Conservation (phyloP, 371 early-diverging fungal genomes). For the Smittium culicis region DNA sequence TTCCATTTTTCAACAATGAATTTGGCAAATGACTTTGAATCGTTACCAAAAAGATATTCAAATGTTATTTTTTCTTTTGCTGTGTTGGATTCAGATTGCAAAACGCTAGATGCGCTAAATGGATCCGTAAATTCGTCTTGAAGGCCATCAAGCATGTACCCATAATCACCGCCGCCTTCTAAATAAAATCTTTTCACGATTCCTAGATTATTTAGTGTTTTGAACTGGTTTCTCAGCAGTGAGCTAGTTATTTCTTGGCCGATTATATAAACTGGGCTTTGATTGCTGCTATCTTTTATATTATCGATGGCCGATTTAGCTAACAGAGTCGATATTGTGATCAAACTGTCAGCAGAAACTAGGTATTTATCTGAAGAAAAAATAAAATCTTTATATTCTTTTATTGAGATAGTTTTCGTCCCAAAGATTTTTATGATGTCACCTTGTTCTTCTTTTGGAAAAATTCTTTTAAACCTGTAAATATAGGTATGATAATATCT, state of each 20-base stretch:
- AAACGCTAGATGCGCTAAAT: neutral
- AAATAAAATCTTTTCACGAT: conserved; percentile 10
- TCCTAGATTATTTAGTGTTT: conserved; percentile 5
- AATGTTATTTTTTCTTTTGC: neutral
- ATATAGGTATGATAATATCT: too few species aligned
- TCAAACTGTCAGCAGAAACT: conserved; percentile 7
- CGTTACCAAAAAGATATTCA: neutral
- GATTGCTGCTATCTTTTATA: too few species aligned
- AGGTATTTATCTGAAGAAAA: conserved; percentile 2
- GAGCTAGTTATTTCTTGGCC: conserved; percentile 9
- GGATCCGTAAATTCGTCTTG: neutral
- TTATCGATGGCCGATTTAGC: neutral
- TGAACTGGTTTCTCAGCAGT: conserved; percentile 1
- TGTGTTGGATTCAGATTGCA: neutral
- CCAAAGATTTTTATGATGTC: neutral
- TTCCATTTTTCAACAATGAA: conserved; percentile 8
- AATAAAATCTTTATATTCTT: neutral
- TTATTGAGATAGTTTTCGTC: neutral
- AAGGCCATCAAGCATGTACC: conserved; percentile 8
- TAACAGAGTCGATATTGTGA: conserved; percentile 6
- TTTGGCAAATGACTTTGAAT: neutral
- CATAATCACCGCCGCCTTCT: conserved; percentile 5
- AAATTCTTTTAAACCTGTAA: too few species aligned
- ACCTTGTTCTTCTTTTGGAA: neutral
- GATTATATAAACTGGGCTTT: conserved; percentile 9